phyloP scores from a whole-genome alignment of 225 moss, liverwort and hornwort genomes.

The Thuidium tamariscinum region DNA sequence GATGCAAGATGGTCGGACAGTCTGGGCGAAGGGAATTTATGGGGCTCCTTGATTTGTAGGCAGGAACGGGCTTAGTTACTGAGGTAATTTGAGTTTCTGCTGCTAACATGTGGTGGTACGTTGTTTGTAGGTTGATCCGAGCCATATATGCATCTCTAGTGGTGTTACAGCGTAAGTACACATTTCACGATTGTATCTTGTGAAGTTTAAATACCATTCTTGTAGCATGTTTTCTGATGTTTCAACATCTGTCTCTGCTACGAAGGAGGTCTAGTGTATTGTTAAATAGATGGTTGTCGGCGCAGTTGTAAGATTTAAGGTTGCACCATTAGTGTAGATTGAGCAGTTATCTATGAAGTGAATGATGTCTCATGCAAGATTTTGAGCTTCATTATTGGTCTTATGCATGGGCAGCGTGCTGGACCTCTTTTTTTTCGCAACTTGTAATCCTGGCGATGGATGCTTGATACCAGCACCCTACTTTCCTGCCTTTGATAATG shows the following conservation, averaged over 20 bases:
- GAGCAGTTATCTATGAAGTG: background rate
- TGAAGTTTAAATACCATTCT: background rate
- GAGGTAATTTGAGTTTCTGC: background rate
- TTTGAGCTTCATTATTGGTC: background rate
- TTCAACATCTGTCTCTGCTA: background rate
- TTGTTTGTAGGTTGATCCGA: constrained; percentile 52
- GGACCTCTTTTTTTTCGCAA: constrained; percentile 97
- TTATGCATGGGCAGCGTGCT: constrained; percentile 49
- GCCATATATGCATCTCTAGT: constrained; percentile 92
- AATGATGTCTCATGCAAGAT: background rate
- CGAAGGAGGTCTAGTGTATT: background rate
- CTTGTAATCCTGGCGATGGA: constrained; percentile 71
- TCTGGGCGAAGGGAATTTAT: background rate
- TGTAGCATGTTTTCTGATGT: background rate
- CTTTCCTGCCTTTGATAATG: constrained; percentile 98
- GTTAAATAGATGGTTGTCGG: background rate
- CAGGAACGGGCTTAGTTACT: background rate
- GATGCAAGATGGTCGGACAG: background rate
- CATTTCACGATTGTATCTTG: background rate
- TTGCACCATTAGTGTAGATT: background rate
- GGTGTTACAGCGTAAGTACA: constrained; percentile 84
- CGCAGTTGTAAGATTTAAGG: background rate
- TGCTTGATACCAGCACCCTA: constrained; percentile 98
- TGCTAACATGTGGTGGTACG: background rate
- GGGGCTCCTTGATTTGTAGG: background rate